Conservation (phyloP, 305 asterid genomes). For the Monarda citriodora region DNA sequence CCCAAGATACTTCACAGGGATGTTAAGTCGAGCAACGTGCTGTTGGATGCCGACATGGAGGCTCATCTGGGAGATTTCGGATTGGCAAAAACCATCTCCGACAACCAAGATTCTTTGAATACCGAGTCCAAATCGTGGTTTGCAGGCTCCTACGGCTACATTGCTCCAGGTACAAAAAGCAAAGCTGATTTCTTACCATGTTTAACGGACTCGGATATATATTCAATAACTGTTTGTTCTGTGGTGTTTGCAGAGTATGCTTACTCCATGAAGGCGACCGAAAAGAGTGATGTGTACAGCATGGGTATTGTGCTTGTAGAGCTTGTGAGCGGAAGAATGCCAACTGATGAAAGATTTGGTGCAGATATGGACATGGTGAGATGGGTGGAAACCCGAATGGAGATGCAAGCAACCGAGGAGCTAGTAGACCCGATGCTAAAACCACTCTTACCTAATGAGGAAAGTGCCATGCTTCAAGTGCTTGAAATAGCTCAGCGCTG, state of each 20-base stretch:
- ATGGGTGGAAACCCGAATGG: constrained; percentile 72
- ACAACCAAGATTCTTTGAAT: constrained; percentile 51
- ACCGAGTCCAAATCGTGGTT: constrained; percentile 82
- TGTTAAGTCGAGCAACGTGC: constrained; percentile 80
- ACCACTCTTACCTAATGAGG: constrained; percentile 70
- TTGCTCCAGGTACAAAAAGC: constrained; percentile 93
- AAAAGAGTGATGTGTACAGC: constrained; percentile 94
- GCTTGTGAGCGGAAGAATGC: constrained; percentile 88
- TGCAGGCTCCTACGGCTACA: constrained; percentile 94
- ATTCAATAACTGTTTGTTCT: neutral
- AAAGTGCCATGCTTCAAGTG: constrained; percentile 53
- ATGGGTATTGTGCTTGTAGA: constrained; percentile 97
- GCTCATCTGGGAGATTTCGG: constrained; percentile 97
- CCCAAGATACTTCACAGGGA: constrained; percentile 97
- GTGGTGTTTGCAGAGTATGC: constrained; percentile 69
- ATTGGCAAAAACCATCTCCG: constrained; percentile 69
- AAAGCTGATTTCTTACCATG: too few relatives aligned
- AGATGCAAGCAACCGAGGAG: constrained; percentile 49
- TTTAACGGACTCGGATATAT: too few relatives aligned
- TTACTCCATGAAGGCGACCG: constrained; percentile 81
- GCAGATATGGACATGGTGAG: constrained; percentile 79
- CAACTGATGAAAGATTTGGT: constrained; percentile 79
- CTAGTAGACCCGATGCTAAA: constrained; percentile 67
- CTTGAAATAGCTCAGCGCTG: constrained; percentile 79
- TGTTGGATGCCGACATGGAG: constrained; percentile 84